Evolutionary conservation across 1,139 yeast species (phyloP).

Genomic region (Protomyces inundatus): DNA sequence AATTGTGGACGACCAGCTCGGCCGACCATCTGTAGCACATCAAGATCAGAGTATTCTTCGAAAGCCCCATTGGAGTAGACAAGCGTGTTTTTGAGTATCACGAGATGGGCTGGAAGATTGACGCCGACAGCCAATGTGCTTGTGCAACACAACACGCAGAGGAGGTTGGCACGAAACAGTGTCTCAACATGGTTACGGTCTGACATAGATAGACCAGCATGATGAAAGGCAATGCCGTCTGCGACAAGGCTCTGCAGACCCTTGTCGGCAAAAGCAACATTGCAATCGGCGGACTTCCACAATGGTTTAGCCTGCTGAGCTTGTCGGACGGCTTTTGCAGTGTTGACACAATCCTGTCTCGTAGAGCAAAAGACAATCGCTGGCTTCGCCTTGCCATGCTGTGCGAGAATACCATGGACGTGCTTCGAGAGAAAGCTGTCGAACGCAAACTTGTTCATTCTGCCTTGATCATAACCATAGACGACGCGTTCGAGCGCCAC

Average conservation of each 20-base stretch:
- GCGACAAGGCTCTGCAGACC: slow-evolving; percentile 37
- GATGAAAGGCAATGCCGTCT: slow-evolving; percentile 51
- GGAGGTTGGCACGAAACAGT: slow-evolving; percentile 44
- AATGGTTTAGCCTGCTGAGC: slow-evolving; percentile 28
- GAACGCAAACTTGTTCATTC: slow-evolving; percentile 46
- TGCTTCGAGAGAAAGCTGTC: slow-evolving; percentile 45
- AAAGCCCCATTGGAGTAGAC: slow-evolving; percentile 47
- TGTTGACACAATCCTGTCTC: slow-evolving; percentile 45
- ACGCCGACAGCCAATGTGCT: slow-evolving; percentile 57
- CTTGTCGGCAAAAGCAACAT: slow-evolving; percentile 36
- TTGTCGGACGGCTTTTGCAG: slow-evolving; percentile 44
- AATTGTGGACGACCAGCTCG: slow-evolving; percentile 46
- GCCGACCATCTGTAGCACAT: slow-evolving; percentile 51
- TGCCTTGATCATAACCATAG: slow-evolving; percentile 40
- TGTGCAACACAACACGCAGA: slow-evolving; percentile 50
- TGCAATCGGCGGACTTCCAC: slow-evolving; percentile 12
- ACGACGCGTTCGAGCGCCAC: slow-evolving; percentile 45
- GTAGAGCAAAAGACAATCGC: slow-evolving; percentile 53
- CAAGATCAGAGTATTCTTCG: slow-evolving; percentile 53
- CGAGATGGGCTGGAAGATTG: slow-evolving; percentile 58
- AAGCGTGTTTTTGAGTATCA: slow-evolving; percentile 55
- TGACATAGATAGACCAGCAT: slow-evolving; percentile 50
- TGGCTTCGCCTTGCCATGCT: slow-evolving; percentile 44
- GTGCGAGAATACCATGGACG: slow-evolving; percentile 41
- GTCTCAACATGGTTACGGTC: slow-evolving; percentile 49